Percentiles rank a stretch among this genome's conserved stretches.
Conservation (phyloP, 2,329 filamentous ascomycete species). For the Pseudogymnoascus sp. region DNA sequence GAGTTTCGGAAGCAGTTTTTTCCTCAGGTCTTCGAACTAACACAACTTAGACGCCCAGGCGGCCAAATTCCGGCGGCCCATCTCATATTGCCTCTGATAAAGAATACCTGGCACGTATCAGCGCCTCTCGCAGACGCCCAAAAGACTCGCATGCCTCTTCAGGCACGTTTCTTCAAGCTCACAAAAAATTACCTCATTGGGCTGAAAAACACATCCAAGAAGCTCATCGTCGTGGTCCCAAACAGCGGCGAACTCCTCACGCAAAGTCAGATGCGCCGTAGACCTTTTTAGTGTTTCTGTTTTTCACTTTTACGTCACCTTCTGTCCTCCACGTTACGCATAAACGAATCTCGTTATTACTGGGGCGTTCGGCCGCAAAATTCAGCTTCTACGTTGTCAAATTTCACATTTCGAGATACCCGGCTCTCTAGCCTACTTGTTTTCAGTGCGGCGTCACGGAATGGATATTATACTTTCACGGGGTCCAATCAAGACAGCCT, state of each 20-base stretch:
- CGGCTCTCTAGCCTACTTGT: not conserved
- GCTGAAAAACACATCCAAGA: slow-evolving; percentile 2
- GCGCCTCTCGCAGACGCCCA: not conserved
- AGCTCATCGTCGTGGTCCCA: not conserved
- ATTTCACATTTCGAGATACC: slow-evolving; percentile 1
- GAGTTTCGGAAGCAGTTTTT: not conserved
- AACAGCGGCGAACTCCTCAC: slow-evolving; percentile 1
- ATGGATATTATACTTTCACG: not conserved
- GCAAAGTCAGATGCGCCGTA: not conserved
- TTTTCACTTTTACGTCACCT: not conserved
- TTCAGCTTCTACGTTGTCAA: not conserved
- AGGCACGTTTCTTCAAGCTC: not conserved
- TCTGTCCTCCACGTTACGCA: not conserved
- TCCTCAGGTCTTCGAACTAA: not conserved
- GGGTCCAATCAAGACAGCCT: not conserved
- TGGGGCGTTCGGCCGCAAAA: not conserved
- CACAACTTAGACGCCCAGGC: not conserved
- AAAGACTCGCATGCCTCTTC: not conserved
- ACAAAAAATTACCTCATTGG: not conserved
- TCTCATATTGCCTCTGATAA: not conserved
- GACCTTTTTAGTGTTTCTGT: not conserved
- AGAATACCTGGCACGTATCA: not conserved
- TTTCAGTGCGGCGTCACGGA: not conserved
- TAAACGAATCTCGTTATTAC: not conserved
- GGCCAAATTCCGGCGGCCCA: not conserved